Evolutionary conservation across 345 rosid genomes (phyloP), one percentile per base, ranked within the genome.

Genomic region (Stellera chamaejasme): DNA sequence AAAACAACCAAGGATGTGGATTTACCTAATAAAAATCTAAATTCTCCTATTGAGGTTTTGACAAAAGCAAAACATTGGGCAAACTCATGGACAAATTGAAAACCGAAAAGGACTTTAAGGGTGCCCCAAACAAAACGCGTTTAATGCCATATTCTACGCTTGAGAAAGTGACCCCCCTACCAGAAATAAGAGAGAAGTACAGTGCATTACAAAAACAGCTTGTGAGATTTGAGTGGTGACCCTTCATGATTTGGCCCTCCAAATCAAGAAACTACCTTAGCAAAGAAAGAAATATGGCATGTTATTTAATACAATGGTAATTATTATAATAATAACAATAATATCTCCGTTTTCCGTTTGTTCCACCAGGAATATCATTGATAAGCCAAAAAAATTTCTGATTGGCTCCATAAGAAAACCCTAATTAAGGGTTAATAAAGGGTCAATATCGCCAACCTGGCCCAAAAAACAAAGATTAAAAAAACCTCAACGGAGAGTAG

Each of bases 111-210:
- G 43, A 46, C 48, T 48, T 23, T 15, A 52, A 54, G 43, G 71
- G 50, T 65, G 72, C 69, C 70, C 74, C 74, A 26, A 49, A 2
- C 28, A 58, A 62, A 67, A 39, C 64, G 71, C 72, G 68, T 72
- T 46, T 45, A 60, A 59, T 69, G 68, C 65, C 70, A 39, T 70
- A 50, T 67, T 64, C 56, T 66, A 63, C 63, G 41, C 65, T 0
- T 10, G 56, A 52, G 72, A 77, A 61, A 67, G 67, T 48, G 75
- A 69, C 71, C 60, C 52, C 19, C 45, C 13, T 16, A 1, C 3
- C 14, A 25, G 27, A n/a, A 12, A 27, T 52, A 10, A 43, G 32
- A 15, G 16, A 52, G 43, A 19, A 19, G 23, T 19, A 19, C 23
- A 19, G 23, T 19, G 23, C 23, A 19, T 19, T 19, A 0, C 23